Evolutionary conservation across 2,329 filamentous ascomycete genomes (phyloP).

Genomic region (Trichoderma arundinaceum): DNA sequence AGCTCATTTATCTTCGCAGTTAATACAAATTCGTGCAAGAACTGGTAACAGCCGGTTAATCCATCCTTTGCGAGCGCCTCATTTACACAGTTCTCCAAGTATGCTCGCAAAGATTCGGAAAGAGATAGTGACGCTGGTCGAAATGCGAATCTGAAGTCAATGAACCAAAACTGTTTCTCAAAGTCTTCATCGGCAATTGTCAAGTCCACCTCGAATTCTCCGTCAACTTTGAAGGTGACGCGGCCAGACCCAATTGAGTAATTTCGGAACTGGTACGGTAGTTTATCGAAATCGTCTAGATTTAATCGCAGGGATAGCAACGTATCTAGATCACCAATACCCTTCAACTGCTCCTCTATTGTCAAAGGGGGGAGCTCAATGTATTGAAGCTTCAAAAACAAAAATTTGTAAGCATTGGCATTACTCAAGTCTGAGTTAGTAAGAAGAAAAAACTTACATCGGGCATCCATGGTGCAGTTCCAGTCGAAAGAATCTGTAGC

Average conservation of each 20-base stretch:
- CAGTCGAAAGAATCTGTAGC: constrained; percentile 80
- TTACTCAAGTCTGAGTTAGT: constrained; percentile 41
- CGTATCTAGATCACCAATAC: constrained; percentile 82
- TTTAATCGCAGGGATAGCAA: constrained; percentile 82
- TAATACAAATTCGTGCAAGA: constrained; percentile 84
- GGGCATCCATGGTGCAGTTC: constrained; percentile 77
- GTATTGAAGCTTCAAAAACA: constrained; percentile 68
- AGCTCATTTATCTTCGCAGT: constrained; percentile 90
- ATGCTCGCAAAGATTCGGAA: constrained; percentile 65
- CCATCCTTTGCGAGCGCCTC: constrained; percentile 71
- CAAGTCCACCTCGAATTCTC: constrained; percentile 92
- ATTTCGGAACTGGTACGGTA: constrained; percentile 75
- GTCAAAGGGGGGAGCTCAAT: constrained; percentile 75
- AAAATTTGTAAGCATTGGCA: background rate
- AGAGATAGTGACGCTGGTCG: constrained; percentile 68
- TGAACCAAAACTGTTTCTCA: constrained; percentile 87
- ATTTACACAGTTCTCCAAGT: constrained; percentile 76
- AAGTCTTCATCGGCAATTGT: constrained; percentile 87
- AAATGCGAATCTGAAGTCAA: constrained; percentile 88
- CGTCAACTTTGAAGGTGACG: constrained; percentile 81
- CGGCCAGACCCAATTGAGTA: constrained; percentile 85
- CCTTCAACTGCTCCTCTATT: constrained; percentile 72
- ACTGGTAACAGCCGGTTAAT: constrained; percentile 79
- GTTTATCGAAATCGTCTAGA: constrained; percentile 77
- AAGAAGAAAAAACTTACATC: constrained; percentile 60